These are phyloP conservation scores for Kockovaella imperatae DNA, from an alignment of 768 basidiomycete genomes.

Conservation along the genomic window DNA sequence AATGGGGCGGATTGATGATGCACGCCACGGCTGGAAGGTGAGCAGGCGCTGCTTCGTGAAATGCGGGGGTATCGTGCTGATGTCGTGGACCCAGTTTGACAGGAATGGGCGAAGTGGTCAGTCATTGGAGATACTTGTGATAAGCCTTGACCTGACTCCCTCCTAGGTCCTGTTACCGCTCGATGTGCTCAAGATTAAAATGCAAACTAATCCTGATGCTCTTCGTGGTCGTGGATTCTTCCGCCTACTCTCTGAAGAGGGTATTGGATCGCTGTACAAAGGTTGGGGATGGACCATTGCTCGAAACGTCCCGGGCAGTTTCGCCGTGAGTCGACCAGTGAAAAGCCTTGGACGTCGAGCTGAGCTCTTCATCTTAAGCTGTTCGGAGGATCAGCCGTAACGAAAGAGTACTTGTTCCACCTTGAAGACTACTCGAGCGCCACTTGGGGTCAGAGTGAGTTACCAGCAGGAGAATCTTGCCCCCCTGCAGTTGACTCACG, in stretches of 20 bases:
- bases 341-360: background rate
- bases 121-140: constrained; percentile 1
- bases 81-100: constrained; percentile 49
- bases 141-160: background rate
- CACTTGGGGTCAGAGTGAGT: constrained; percentile 77
- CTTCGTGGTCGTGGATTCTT: constrained; percentile 89
- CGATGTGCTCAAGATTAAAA: constrained; percentile 96
- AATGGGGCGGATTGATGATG: constrained; percentile 91
- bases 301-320: constrained; percentile 89
- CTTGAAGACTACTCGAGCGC: constrained; percentile 84
- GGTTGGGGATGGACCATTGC: constrained; percentile 99
- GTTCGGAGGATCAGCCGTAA: constrained; percentile 89
- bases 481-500: background rate
- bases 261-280: constrained; percentile 73
- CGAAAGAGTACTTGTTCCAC: constrained; percentile 87
- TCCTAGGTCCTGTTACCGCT: constrained; percentile 72
- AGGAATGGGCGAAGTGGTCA: constrained; percentile 88
- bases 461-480: background rate
- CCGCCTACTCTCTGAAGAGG: constrained; percentile 85
- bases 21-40: constrained; percentile 91
- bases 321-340: constrained; percentile 68
- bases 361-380: constrained; percentile 52
- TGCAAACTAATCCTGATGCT: constrained; percentile 91
- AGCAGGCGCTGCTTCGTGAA: constrained; percentile 16
- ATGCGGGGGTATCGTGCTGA: background rate